phyloP scores from a whole-genome alignment of 192 early-diverging fungal genomes.

The Entomortierella lignicola region DNA sequence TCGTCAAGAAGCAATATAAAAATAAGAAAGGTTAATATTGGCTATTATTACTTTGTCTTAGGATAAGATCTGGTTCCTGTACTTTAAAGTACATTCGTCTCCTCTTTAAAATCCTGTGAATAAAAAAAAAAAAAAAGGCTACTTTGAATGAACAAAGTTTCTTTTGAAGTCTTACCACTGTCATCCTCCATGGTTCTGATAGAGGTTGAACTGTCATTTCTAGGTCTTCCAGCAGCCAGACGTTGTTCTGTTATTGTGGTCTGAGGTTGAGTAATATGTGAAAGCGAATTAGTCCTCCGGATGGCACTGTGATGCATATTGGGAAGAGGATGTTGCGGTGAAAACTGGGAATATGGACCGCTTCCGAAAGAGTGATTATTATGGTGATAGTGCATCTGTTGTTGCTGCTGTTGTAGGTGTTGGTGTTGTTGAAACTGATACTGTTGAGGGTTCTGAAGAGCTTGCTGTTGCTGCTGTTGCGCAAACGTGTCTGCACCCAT shows the following conservation, averaged over 20 bases:
- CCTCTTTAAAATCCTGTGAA: neutral
- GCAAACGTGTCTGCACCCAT: constrained; percentile 28
- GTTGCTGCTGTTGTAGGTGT: constrained; percentile 18
- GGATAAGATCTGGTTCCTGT: neutral
- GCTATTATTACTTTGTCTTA: too few species aligned
- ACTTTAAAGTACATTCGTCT: neutral
- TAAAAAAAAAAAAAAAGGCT: neutral
- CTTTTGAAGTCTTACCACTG: constrained; percentile 32
- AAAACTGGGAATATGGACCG: constrained; percentile 14
- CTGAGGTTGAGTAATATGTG: constrained; percentile 30
- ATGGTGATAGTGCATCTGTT: constrained; percentile 22
- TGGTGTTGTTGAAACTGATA: constrained; percentile 19
- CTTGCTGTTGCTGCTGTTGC: constrained; percentile 19
- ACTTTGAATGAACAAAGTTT: neutral
- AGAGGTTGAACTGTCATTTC: constrained; percentile 39
- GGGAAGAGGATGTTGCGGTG: constrained; percentile 12
- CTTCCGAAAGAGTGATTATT: constrained; percentile 8
- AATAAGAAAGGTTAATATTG: neutral
- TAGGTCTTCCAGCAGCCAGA: constrained; percentile 38
- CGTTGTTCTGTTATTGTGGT: constrained; percentile 25
- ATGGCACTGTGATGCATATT: constrained; percentile 28
- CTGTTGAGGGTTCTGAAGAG: constrained; percentile 13
- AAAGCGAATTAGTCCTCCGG: constrained; percentile 49
- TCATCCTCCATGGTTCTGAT: constrained; percentile 28
- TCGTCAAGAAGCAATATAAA: neutral